phyloP scores from a whole-genome alignment of 2,329 filamentous ascomycete genomes.

The Penicillium psychrosexuale region DNA sequence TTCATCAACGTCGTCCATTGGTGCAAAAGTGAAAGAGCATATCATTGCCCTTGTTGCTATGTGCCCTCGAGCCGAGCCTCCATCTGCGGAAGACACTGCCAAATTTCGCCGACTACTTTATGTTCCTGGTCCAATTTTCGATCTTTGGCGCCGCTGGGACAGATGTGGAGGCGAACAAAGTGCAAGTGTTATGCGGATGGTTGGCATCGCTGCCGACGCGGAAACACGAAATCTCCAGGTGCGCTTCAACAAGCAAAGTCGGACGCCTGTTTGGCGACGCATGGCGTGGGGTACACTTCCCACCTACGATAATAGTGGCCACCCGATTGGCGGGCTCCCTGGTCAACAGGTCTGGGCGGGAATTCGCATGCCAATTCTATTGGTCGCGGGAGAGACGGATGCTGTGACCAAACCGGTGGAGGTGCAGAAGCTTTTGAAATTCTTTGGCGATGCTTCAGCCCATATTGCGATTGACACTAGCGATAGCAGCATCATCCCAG shows the following conservation, averaged over 20 bases:
- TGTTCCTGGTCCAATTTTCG: conserved; percentile 66
- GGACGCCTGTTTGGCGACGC: conserved; percentile 75
- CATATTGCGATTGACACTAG: conserved; percentile 27
- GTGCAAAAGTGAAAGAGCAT: conserved; percentile 55
- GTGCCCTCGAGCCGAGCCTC: conserved; percentile 70
- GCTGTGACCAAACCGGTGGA: conserved; percentile 69
- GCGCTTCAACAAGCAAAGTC: conserved; percentile 71
- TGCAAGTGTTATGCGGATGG: conserved; percentile 73
- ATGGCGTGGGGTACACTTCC: conserved; percentile 74
- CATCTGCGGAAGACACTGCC: conserved; percentile 52
- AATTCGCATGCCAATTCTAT: conserved; percentile 69
- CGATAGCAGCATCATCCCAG: conserved; percentile 27
- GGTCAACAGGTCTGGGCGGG: conserved; percentile 68
- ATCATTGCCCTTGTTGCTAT: conserved; percentile 77
- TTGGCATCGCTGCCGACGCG: conserved; percentile 40
- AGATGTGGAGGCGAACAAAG: conserved; percentile 74
- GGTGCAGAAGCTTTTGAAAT: conserved; percentile 62
- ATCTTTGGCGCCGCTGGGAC: conserved; percentile 75
- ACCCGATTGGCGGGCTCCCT: conserved; percentile 62
- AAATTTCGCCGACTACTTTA: conserved; percentile 59
- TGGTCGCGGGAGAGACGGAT: conserved; percentile 77
- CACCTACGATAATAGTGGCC: conserved; percentile 47
- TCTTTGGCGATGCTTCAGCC: conserved; percentile 32
- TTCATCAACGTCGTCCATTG: conserved; percentile 54
- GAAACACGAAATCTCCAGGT: conserved; percentile 45